phyloP scores from a whole-genome alignment of 2,329 filamentous ascomycete genomes.

The Fusarium sp. region DNA sequence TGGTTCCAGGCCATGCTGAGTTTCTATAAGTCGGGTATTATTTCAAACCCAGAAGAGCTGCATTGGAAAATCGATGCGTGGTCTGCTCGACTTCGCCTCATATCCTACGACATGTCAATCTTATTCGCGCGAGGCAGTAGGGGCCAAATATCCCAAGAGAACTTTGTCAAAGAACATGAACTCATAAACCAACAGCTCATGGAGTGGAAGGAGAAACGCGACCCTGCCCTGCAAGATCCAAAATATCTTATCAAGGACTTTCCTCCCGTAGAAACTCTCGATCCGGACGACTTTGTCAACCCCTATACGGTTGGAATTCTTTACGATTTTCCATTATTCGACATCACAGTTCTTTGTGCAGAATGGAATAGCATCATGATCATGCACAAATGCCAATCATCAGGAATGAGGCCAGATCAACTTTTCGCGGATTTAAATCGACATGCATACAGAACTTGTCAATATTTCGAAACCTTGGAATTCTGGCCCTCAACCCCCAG shows the following conservation, averaged over 20 bases:
- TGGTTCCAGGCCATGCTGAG: slow-evolving; percentile 80
- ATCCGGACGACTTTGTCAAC: slow-evolving; percentile 77
- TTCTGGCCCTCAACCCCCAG: slow-evolving; percentile 77
- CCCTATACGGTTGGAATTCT: slow-evolving; percentile 79
- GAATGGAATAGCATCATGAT: slow-evolving; percentile 84
- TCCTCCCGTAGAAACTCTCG: slow-evolving; percentile 62
- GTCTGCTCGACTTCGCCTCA: slow-evolving; percentile 75
- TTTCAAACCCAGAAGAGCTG: slow-evolving; percentile 71
- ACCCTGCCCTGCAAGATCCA: slow-evolving; percentile 72
- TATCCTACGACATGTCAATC: slow-evolving; percentile 84
- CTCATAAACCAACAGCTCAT: slow-evolving; percentile 62
- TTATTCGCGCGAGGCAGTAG: slow-evolving; percentile 78
- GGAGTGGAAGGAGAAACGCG: slow-evolving; percentile 68
- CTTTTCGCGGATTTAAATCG: slow-evolving; percentile 67
- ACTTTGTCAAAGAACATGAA: slow-evolving; percentile 74
- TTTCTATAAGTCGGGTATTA: slow-evolving; percentile 71
- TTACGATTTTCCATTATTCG: slow-evolving; percentile 77
- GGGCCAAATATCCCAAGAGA: slow-evolving; percentile 72
- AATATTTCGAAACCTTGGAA: slow-evolving; percentile 83
- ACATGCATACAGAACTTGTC: slow-evolving; percentile 78
- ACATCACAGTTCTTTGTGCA: slow-evolving; percentile 79
- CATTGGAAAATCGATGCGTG: slow-evolving; percentile 76
- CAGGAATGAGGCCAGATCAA: slow-evolving; percentile 66
- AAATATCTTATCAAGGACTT: slow-evolving; percentile 75
- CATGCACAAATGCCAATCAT: slow-evolving; percentile 83